Conservation (phyloP, 352 stramenopile species). For the Sclerospora graminicola region DNA sequence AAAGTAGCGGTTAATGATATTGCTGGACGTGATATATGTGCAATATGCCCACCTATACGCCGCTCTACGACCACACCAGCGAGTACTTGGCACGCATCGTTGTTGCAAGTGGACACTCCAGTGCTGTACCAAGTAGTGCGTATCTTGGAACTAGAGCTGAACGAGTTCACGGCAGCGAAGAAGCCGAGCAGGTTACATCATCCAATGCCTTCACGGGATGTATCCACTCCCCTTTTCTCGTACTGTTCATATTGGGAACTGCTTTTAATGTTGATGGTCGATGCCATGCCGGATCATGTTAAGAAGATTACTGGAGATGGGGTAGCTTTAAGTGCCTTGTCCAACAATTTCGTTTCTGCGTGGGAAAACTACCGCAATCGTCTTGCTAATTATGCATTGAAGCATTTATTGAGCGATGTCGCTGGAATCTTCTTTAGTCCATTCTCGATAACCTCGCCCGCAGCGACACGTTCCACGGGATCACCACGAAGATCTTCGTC, state of each 20-base stretch:
- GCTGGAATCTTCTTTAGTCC: conserved; percentile 50
- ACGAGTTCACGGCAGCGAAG: conserved; percentile 46
- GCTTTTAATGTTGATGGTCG: conserved; percentile 36
- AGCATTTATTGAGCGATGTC: conserved; percentile 52
- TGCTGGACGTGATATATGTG: conserved; percentile 37
- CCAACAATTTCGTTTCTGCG: conserved; percentile 35
- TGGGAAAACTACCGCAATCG: conserved; percentile 52
- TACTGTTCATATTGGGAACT: conserved; percentile 74
- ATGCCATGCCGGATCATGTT: conserved; percentile 47
- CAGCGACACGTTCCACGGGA: conserved; percentile 6
- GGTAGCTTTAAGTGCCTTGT: conserved; percentile 13
- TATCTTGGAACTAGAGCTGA: conserved; percentile 42
- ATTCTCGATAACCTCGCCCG: conserved; percentile 18
- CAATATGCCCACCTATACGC: conserved; percentile 27
- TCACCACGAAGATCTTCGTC: conserved; percentile 11
- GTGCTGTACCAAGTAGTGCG: conserved; percentile 44
- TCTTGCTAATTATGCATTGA: conserved; percentile 35
- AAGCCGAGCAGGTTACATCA: conserved; percentile 60
- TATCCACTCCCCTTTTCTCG: conserved; percentile 26
- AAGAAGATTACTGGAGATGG: conserved; percentile 39
- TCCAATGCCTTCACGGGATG: conserved; percentile 13
- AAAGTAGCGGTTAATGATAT: conserved; percentile 50
- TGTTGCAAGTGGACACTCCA: conserved; percentile 58
- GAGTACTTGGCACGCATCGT: conserved; percentile 14
- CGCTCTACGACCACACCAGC: conserved; percentile 4